Evolutionary conservation across 441 rosid genomes (phyloP).

Genomic region (Gossypium trilobum): DNA sequence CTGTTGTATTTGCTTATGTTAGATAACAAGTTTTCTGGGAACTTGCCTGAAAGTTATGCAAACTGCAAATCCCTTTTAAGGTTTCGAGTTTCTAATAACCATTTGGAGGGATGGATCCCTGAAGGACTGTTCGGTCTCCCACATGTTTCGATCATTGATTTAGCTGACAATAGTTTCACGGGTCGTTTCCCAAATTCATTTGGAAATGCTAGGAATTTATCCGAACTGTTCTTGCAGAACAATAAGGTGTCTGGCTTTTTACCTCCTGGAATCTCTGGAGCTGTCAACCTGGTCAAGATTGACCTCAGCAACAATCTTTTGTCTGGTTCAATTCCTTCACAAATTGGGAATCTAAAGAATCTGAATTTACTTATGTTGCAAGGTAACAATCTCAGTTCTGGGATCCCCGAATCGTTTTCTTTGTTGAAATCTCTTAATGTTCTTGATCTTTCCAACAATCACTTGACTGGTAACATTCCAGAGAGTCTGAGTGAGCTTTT

Average conservation of each 20-base stretch:
- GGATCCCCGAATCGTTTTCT: slow-evolving; percentile 61
- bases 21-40: slow-evolving; percentile 60
- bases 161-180: slow-evolving; percentile 54
- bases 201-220: slow-evolving; percentile 60
- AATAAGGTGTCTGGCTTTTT: slow-evolving; percentile 61
- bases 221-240: slow-evolving; percentile 72
- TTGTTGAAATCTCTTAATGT: slow-evolving; percentile 67
- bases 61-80: slow-evolving; percentile 57
- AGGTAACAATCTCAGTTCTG: slow-evolving; percentile 55
- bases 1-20: slow-evolving; percentile 68
- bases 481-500: slow-evolving; percentile 51
- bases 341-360: slow-evolving; percentile 59
- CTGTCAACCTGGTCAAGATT: slow-evolving; percentile 70
- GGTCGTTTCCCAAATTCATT: slow-evolving; percentile 51
- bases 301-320: slow-evolving; percentile 70
- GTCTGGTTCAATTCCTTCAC: slow-evolving; percentile 73
- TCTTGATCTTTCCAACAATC: slow-evolving; percentile 78
- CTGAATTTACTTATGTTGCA: slow-evolving; percentile 69
- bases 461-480: slow-evolving; percentile 66
- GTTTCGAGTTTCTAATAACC: slow-evolving; percentile 70
- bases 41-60: slow-evolving; percentile 50
- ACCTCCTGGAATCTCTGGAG: slow-evolving; percentile 62
- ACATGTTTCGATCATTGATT: slow-evolving; percentile 79
- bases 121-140: slow-evolving; percentile 65
- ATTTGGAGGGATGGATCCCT: slow-evolving; percentile 54